Conservation (phyloP, 2,329 filamentous ascomycete species). For the Hypoxylon sp. region DNA sequence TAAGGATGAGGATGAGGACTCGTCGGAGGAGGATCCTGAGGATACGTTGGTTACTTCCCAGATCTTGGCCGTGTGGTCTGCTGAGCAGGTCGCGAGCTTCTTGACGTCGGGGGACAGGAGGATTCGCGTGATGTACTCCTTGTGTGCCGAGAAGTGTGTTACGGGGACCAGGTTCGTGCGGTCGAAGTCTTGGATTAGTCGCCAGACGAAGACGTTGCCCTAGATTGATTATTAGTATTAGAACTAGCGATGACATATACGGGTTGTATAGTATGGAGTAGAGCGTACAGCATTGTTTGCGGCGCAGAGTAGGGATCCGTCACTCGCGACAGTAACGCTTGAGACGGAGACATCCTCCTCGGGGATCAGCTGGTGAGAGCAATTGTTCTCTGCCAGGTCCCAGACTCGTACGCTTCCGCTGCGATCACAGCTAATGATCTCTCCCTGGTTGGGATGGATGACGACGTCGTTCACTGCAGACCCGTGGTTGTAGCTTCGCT, state of each 20-base stretch:
- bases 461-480: conserved; percentile 96
- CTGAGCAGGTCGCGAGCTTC: conserved; percentile 92
- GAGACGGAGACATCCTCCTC: conserved; percentile 95
- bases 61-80: conserved; percentile 94
- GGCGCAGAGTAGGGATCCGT: conserved; percentile 92
- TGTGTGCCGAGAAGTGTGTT: conserved; percentile 90
- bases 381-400: conserved; percentile 97
- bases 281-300: conserved; percentile 85
- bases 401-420: conserved; percentile 94
- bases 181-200: conserved; percentile 86
- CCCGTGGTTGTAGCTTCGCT: conserved; percentile 93
- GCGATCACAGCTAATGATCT: conserved; percentile 96
- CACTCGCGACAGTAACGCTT: conserved; percentile 95
- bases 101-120: conserved; percentile 94
- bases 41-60: conserved; percentile 85
- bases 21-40: conserved; percentile 35
- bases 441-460: conserved; percentile 99
- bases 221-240: conserved; percentile 56
- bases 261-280: not conserved
- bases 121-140: conserved; percentile 92
- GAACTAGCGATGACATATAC: not conserved
- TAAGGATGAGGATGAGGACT: conserved; percentile 30
- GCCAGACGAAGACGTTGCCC: conserved; percentile 98
- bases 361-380: conserved; percentile 94
- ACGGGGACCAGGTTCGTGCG: conserved; percentile 87